Base-by-base conservation (phyloP, 2,329 filamentous ascomycete genomes). In the Neofusicoccum ribis region DNA sequence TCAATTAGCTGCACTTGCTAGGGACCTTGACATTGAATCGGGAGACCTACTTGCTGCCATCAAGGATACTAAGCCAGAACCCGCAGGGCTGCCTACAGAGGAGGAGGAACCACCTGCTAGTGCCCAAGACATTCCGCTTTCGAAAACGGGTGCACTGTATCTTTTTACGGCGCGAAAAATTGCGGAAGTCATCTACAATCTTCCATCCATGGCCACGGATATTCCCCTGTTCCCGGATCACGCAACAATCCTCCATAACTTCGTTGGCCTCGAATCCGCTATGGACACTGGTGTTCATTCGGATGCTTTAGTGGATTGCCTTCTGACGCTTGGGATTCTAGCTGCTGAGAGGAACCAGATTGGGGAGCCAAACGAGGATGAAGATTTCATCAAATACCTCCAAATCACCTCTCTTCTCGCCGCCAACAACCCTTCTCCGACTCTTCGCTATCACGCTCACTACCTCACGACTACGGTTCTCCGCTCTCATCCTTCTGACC, bases 1-100 rank as follows among this genome's bases (percentile, higher is more conserved):
- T 0, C 88, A 93, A 72, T 78, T 93, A 27, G 88, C 88, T 80
- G 87, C 89, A 17, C 80, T 92, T 62, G 85, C 89, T 15, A 83
- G 86, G 61, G 85, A 88, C 68, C 76, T 87, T 34, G 81, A 79
- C 1, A 69, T 88, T 31, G 73, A 80, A 27, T 81, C 81, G 11
- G 70, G 80, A 8, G 79, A 84, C 8, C 76, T 88, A 4, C 71
- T 84, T 8, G 72, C 75, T 15, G 79, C 84, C 5, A 75, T 82
- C 8, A 68, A 78, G 70, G 70, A 80, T 65, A 70, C 77, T 67
- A 69, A 76, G 67, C 49, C 74, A 44, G 74, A 81, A 73, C 73
- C 81, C 72, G 68, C 77, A 66, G 74, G 78, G 0, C 74, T 79
- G 2, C 80, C 79, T 3, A 74, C 80, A 3, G 81, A 83, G 61